A percentile compares a stretch with the other conserved stretches of the same genome.
Evolutionary conservation across 768 basidiomycete species (phyloP).

Genomic region (Podaxis rugospora): DNA sequence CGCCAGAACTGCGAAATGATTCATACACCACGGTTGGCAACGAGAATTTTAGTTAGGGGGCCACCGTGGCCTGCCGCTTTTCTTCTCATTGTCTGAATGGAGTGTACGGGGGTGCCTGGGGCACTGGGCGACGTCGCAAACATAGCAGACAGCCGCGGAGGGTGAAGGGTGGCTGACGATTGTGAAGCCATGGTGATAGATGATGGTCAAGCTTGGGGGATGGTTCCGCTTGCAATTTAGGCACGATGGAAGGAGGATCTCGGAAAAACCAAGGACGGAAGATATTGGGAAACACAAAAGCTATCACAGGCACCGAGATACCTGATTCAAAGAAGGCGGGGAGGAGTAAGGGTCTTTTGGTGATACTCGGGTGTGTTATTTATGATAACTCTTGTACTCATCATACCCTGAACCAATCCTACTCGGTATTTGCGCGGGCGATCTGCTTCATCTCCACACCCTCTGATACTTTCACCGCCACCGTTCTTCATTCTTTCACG

Average conservation of each 20-base stretch:
- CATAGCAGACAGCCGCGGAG: constrained; percentile 67
- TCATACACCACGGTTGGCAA: constrained; percentile 87
- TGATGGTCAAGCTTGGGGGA: constrained; percentile 11
- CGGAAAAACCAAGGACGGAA: not conserved
- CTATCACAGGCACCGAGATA: not conserved
- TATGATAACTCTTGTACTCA: not conserved
- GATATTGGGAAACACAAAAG: not conserved
- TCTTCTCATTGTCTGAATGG: constrained; percentile 86
- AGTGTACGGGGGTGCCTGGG: constrained; percentile 84
- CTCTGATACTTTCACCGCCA: not conserved
- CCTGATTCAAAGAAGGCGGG: not conserved
- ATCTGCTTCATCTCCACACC: constrained; percentile 25
- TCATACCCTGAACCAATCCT: not conserved
- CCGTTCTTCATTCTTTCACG: not conserved
- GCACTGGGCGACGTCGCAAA: constrained; percentile 73
- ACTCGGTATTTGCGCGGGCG: constrained; percentile 28
- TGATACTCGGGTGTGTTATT: not conserved
- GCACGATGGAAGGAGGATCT: constrained; percentile 4
- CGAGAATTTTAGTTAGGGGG: constrained; percentile 86
- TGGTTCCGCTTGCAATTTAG: constrained; percentile 1
- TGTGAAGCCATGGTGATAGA: constrained; percentile 38
- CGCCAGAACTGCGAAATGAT: constrained; percentile 5
- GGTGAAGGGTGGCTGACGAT: constrained; percentile 47
- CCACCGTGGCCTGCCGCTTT: constrained; percentile 90
- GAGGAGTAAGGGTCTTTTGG: not conserved